A percentile compares a stretch with the other conserved stretches of the same genome.
Evolutionary conservation across 2,329 filamentous ascomycete genomes (phyloP).

Genomic region (Exserohilum turcica): DNA sequence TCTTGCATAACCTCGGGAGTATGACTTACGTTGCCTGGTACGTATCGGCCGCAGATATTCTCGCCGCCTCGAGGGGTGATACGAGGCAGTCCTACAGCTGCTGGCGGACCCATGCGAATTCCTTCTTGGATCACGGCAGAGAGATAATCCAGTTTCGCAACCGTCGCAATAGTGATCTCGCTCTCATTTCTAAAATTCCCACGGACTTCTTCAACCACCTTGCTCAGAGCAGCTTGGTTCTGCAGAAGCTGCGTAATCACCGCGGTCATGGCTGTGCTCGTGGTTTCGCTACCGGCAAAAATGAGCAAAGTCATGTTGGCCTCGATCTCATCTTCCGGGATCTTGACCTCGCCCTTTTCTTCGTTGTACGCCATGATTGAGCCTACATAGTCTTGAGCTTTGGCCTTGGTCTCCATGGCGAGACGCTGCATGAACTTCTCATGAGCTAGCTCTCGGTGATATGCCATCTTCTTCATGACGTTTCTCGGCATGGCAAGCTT

Average conservation of each 20-base stretch:
- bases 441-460: constrained; percentile 23
- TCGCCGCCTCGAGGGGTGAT: constrained; percentile 16
- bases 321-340: constrained; percentile 41
- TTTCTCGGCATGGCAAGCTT: constrained; percentile 14
- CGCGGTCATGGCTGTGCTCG: constrained; percentile 43
- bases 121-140: constrained; percentile 34
- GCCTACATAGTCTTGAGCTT: constrained; percentile 33
- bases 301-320: constrained; percentile 44
- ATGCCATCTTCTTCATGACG: constrained; percentile 20
- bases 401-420: constrained; percentile 33
- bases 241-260: constrained; percentile 38
- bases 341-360: constrained; percentile 24
- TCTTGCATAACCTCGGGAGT: too few relatives aligned
- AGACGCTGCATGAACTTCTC: constrained; percentile 33
- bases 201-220: not conserved
- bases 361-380: constrained; percentile 33
- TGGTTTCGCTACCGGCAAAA: constrained; percentile 49
- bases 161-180: not conserved
- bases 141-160: constrained; percentile 26
- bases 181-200: not conserved
- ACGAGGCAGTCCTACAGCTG: constrained; percentile 18
- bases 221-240: constrained; percentile 6
- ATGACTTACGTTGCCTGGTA: constrained; percentile 12
- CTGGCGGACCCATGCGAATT: constrained; percentile 35
- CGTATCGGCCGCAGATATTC: constrained; percentile 17